These are phyloP conservation scores for Trypanosoma mega DNA, from an alignment of 208 protist genomes.

Conservation along the genomic window DNA sequence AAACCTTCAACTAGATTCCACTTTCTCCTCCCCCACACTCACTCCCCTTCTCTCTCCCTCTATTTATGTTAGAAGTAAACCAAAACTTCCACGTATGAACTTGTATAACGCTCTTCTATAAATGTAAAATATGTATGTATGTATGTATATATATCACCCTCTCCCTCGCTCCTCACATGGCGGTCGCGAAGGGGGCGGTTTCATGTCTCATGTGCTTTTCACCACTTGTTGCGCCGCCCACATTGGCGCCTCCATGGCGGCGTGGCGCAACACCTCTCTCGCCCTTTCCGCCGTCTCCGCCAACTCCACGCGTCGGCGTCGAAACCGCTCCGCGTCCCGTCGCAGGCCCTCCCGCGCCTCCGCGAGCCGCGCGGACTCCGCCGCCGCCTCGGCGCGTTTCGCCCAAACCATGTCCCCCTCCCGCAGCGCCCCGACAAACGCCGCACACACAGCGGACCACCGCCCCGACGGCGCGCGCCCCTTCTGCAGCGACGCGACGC, in stretches of 20 bases:
- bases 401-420: slow-evolving; percentile 16
- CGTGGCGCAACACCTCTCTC: slow-evolving; percentile 17
- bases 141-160: too few species aligned
- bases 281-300: slow-evolving; percentile 8
- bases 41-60: not conserved
- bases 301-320: slow-evolving; percentile 6
- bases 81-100: not conserved
- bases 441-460: slow-evolving; percentile 20
- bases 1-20: too few species aligned
- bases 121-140: too few species aligned
- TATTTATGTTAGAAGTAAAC: not conserved
- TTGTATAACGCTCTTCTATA: too few species aligned
- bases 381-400: slow-evolving; percentile 5
- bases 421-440: slow-evolving; percentile 12
- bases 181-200: too few species aligned
- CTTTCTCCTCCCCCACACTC: not conserved
- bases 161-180: too few species aligned
- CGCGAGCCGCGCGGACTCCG: slow-evolving; percentile 28
- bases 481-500: slow-evolving; percentile 10
- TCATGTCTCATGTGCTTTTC: too few species aligned
- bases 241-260: too few species aligned
- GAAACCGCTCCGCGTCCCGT: slow-evolving; percentile 20
- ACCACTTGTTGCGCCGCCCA: too few species aligned
- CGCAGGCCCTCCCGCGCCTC: slow-evolving; percentile 30
- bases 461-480: slow-evolving; percentile 14